Percentiles rank a stretch among this genome's conserved stretches.
These are phyloP conservation scores for Crithidia thermophila DNA, from an alignment of 208 protist species.

Conservation along the genomic window DNA sequence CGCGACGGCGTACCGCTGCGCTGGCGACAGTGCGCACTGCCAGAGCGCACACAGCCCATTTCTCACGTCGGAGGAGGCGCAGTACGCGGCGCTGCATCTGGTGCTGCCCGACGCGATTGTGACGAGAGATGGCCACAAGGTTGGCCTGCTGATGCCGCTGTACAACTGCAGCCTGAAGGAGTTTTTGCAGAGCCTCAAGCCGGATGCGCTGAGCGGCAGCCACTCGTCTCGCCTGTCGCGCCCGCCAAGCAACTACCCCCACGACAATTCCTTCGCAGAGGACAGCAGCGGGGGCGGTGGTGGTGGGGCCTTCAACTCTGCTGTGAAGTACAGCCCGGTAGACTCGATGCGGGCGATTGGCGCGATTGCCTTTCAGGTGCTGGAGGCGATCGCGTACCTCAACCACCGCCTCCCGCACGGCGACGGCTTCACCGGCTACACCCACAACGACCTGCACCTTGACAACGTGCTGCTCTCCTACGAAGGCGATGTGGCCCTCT, in stretches of 20 bases:
- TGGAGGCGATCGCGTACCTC: constrained; percentile 54
- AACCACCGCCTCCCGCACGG: constrained; percentile 65
- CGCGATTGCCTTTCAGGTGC: constrained; percentile 69
- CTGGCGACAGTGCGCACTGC: constrained; percentile 11
- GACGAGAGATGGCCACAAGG: constrained; percentile 24
- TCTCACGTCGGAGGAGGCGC: constrained; percentile 20
- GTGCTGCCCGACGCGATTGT: constrained; percentile 71
- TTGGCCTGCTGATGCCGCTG: constrained; percentile 75
- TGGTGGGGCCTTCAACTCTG: background rate
- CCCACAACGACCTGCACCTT: constrained; percentile 86
- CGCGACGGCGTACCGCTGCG: constrained; percentile 24
- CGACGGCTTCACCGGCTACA: constrained; percentile 52
- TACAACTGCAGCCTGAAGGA: constrained; percentile 74
- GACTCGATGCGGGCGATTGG: constrained; percentile 41
- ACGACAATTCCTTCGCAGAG: constrained; percentile 11
- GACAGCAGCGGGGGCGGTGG: background rate
- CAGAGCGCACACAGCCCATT: constrained; percentile 19
- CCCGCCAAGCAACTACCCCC: background rate
- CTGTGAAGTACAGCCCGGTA: constrained; percentile 45
- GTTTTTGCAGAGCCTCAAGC: constrained; percentile 38
- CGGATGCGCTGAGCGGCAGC: background rate
- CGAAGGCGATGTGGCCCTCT: constrained; percentile 60
- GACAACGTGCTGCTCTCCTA: constrained; percentile 72
- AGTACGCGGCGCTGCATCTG: constrained; percentile 42
- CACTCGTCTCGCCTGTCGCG: background rate